Percentiles rank a stretch among this genome's conserved stretches.
These are phyloP conservation scores for Coemansia sp. DNA, from an alignment of 192 early-diverging fungal genomes.

Conservation along the genomic window DNA sequence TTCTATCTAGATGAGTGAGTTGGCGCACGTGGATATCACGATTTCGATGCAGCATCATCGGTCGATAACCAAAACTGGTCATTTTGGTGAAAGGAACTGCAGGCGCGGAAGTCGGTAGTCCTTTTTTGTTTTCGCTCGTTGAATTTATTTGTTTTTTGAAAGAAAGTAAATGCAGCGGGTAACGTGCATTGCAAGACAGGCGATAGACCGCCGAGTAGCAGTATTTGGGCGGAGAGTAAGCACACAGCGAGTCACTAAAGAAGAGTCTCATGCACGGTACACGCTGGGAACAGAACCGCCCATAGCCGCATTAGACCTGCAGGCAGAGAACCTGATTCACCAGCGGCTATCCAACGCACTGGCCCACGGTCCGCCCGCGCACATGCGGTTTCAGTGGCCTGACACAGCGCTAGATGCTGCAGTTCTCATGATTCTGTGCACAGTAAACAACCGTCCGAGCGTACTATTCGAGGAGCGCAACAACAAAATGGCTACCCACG, in stretches of 20 bases:
- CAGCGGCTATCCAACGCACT: slow-evolving; percentile 23
- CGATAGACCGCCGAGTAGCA: neutral
- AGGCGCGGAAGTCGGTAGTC: neutral
- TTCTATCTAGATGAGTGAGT: neutral
- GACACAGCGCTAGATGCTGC: slow-evolving; percentile 20
- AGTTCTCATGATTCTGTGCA: slow-evolving; percentile 62
- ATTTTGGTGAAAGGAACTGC: neutral
- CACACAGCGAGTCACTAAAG: neutral
- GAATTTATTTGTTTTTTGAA: neutral
- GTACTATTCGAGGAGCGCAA: slow-evolving; percentile 80
- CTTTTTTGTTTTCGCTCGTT: neutral
- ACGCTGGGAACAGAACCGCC: slow-evolving; percentile 7
- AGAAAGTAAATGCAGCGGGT: neutral
- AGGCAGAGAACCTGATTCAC: slow-evolving; percentile 8
- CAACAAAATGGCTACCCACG: slow-evolving; percentile 64
- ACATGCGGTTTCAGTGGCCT: slow-evolving; percentile 22
- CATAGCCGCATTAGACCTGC: slow-evolving; percentile 18
- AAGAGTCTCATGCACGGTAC: neutral
- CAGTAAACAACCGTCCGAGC: slow-evolving; percentile 58
- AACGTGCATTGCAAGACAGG: neutral
- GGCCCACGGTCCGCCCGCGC: neutral
- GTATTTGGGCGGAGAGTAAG: neutral
- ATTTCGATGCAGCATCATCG: neutral
- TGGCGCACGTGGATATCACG: neutral
- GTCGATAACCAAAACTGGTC: neutral